Evolutionary conservation across 2,329 filamentous ascomycete species (phyloP).

Genomic region (Fusarium algeriense): DNA sequence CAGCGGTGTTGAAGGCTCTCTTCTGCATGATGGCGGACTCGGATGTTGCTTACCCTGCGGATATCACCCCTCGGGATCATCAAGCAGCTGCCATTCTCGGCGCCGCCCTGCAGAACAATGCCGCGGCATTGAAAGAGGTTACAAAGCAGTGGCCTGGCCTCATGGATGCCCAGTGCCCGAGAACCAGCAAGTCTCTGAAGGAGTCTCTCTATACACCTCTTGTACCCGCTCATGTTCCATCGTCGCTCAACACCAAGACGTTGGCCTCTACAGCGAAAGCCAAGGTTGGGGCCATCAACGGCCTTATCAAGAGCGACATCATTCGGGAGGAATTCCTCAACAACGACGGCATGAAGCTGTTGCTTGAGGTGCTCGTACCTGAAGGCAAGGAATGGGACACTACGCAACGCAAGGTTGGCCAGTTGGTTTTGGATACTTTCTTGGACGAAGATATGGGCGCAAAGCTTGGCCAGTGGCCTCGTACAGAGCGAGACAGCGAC

Average conservation of each 20-base stretch:
- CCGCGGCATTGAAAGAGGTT: conserved; percentile 67
- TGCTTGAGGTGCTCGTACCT: conserved; percentile 65
- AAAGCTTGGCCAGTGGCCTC: conserved; percentile 67
- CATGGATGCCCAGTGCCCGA: conserved; percentile 55
- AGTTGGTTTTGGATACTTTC: conserved; percentile 73
- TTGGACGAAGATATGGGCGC: conserved; percentile 75
- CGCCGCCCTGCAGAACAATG: conserved; percentile 73
- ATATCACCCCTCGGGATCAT: conserved; percentile 57
- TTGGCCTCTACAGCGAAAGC: conserved; percentile 51
- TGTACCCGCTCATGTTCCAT: conserved; percentile 47
- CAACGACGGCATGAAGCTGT: conserved; percentile 64
- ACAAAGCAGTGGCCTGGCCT: conserved; percentile 61
- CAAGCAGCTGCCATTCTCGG: conserved; percentile 69
- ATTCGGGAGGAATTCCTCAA: conserved; percentile 69
- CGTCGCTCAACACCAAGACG: conserved; percentile 41
- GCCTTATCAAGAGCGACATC: conserved; percentile 65
- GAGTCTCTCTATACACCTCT: conserved; percentile 58
- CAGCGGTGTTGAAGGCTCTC: conserved; percentile 65
- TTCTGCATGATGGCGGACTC: conserved; percentile 65
- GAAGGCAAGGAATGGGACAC: conserved; percentile 62
- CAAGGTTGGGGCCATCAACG: conserved; percentile 65
- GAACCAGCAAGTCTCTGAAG: conserved; percentile 48
- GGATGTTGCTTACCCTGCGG: conserved; percentile 43
- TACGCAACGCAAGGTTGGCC: conserved; percentile 66
- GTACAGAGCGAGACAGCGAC: conserved; percentile 50